Evolutionary conservation across 305 asterid species (phyloP).

Genomic region (Ilex paraguariensis): DNA sequence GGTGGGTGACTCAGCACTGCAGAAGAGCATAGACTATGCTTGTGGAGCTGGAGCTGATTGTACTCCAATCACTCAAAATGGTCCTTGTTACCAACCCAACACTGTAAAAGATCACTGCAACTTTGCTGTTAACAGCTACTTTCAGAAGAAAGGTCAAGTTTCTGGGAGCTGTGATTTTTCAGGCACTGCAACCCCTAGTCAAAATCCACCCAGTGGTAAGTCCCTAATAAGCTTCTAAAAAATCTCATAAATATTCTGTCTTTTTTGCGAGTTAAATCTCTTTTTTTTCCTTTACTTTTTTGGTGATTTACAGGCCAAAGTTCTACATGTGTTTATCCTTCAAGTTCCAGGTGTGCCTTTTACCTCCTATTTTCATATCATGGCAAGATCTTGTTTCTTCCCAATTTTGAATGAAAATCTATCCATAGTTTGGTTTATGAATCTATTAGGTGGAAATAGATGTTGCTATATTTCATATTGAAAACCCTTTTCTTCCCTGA

Average conservation of each 20-base stretch:
- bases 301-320: not conserved
- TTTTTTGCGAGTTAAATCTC: not conserved
- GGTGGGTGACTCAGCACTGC: conserved; percentile 29
- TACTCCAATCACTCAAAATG: conserved; percentile 43
- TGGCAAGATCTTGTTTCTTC: not conserved
- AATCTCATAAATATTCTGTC: no score
- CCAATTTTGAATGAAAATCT: not conserved
- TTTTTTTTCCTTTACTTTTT: no score
- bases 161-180: conserved; percentile 48
- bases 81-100: conserved; percentile 59
- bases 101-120: conserved; percentile 67
- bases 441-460: not conserved
- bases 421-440: no score
- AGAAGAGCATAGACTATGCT: conserved; percentile 72
- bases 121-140: conserved; percentile 75
- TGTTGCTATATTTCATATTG: no score
- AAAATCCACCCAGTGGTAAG: conserved; percentile 40
- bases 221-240: not conserved
- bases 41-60: conserved; percentile 82
- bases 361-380: not conserved
- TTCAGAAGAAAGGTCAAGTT: conserved; percentile 40
- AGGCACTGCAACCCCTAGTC: conserved; percentile 38
- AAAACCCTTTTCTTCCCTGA: no score
- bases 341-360: not conserved
- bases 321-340: not conserved